Conservation (phyloP, 2,329 filamentous ascomycete species). For the Zymoseptoria pseudotritici region DNA sequence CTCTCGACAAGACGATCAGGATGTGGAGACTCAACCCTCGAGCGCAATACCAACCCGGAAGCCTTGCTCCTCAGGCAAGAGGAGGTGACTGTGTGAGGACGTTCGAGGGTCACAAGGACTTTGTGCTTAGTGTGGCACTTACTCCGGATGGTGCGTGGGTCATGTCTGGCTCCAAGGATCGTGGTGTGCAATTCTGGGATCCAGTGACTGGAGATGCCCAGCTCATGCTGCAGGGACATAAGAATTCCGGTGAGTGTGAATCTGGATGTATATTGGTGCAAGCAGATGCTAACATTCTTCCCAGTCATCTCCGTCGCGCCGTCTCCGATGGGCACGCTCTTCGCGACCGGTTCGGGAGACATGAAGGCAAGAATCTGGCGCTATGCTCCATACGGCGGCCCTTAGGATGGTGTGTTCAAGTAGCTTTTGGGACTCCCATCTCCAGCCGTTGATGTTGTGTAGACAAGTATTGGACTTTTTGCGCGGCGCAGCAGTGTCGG, state of each 20-base stretch:
- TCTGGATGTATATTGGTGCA: constrained; percentile 8
- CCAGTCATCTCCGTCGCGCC: constrained; percentile 91
- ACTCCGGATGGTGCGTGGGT: constrained; percentile 95
- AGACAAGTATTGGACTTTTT: background rate
- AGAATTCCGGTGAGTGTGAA: constrained; percentile 66
- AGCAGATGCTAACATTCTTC: constrained; percentile 1
- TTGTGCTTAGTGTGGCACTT: constrained; percentile 89
- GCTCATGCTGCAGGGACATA: constrained; percentile 97
- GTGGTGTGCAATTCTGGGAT: constrained; percentile 98
- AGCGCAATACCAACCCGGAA: constrained; percentile 40
- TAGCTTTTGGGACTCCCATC: background rate
- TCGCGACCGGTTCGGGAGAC: constrained; percentile 93
- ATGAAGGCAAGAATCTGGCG: constrained; percentile 98
- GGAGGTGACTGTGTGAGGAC: constrained; percentile 91
- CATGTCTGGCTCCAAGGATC: constrained; percentile 92
- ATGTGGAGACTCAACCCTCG: constrained; percentile 85
- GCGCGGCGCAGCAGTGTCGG: background rate
- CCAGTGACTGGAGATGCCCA: constrained; percentile 87
- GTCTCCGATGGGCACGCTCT: constrained; percentile 77
- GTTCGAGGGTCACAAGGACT: constrained; percentile 97
- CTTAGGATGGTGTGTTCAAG: background rate
- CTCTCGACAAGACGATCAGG: constrained; percentile 96
- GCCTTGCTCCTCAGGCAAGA: constrained; percentile 44
- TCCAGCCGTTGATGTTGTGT: background rate
- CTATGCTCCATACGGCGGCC: constrained; percentile 40